These are phyloP conservation scores for Hypoxylon sp. DNA, from an alignment of 2,329 filamentous ascomycete species.

Conservation along the genomic window DNA sequence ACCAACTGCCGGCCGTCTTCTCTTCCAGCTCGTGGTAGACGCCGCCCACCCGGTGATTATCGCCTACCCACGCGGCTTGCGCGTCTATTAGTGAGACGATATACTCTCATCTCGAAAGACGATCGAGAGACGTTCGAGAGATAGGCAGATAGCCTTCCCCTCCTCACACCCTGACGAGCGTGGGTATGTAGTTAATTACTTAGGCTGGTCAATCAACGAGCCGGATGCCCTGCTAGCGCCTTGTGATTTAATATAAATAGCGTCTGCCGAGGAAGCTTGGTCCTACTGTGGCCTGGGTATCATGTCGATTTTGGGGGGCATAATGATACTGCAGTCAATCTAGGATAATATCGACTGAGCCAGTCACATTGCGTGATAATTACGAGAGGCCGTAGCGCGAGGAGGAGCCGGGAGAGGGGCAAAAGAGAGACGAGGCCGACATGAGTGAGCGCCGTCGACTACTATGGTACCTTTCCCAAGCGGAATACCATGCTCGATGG, in stretches of 20 bases:
- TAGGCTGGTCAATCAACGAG: conserved; percentile 24
- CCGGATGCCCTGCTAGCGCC: conserved; percentile 5
- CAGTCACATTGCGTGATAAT: conserved; percentile 34
- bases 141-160: conserved; percentile 23
- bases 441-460: conserved; percentile 17
- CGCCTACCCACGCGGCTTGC: conserved; percentile 29
- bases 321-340: conserved; percentile 33
- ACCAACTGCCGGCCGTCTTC: conserved; percentile 34
- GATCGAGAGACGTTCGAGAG: conserved; percentile 3
- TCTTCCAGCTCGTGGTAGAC: conserved; percentile 25
- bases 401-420: conserved; percentile 16
- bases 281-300: conserved; percentile 27
- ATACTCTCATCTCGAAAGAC: not conserved
- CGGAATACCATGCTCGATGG: not conserved
- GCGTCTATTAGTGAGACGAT: conserved; percentile 25
- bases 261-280: conserved; percentile 36
- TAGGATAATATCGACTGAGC: conserved; percentile 35
- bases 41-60: conserved; percentile 11
- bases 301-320: conserved; percentile 23
- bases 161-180: too few relatives aligned
- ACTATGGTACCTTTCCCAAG: not conserved
- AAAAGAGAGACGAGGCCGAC: conserved; percentile 15
- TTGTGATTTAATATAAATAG: conserved; percentile 26
- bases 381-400: conserved; percentile 28
- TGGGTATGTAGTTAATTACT: conserved; percentile 21